phyloP scores from a whole-genome alignment of 768 basidiomycete species.

The Trametes sanguinea region DNA sequence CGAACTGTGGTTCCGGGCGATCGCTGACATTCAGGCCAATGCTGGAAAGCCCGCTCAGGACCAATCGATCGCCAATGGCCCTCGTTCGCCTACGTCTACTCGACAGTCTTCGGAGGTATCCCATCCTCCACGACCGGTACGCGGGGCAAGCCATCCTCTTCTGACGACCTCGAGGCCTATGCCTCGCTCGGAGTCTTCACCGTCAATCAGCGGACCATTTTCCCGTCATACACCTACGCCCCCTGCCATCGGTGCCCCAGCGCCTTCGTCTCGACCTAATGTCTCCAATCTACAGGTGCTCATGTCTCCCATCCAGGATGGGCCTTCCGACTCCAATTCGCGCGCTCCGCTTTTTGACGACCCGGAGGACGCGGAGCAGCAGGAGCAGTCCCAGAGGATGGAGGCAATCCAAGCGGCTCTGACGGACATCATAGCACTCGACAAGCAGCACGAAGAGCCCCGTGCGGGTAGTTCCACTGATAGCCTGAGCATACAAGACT shows the following conservation, averaged over 20 bases:
- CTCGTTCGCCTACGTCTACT: conserved; percentile 7
- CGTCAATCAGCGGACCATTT: conserved; percentile 11
- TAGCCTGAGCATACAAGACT: conserved; percentile 15
- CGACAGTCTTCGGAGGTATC: conserved; percentile 6
- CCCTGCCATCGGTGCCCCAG: conserved; percentile 3
- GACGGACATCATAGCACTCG: conserved; percentile 91
- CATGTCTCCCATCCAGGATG: conserved; percentile 68
- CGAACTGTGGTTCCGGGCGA: conserved; percentile 90
- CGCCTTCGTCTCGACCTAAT: conserved; percentile 28
- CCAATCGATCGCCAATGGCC: neutral
- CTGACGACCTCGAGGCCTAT: neutral
- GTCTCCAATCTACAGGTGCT: conserved; percentile 76
- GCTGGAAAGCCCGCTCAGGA: conserved; percentile 19
- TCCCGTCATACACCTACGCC: conserved; percentile 7
- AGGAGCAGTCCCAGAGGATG: conserved; percentile 79
- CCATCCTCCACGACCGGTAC: neutral
- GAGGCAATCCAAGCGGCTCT: conserved; percentile 96
- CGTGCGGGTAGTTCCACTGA: conserved; percentile 16
- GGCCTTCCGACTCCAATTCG: conserved; percentile 47
- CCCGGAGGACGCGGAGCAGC: conserved; percentile 58
- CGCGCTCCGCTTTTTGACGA: conserved; percentile 82
- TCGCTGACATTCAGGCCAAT: conserved; percentile 61
- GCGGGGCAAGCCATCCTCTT: neutral
- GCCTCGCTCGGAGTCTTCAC: conserved; percentile 26
- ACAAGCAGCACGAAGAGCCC: conserved; percentile 49